These are phyloP conservation scores for Wallemia ichthyophaga DNA, from an alignment of 1,284 basidiomycete genomes.

Conservation along the genomic window DNA sequence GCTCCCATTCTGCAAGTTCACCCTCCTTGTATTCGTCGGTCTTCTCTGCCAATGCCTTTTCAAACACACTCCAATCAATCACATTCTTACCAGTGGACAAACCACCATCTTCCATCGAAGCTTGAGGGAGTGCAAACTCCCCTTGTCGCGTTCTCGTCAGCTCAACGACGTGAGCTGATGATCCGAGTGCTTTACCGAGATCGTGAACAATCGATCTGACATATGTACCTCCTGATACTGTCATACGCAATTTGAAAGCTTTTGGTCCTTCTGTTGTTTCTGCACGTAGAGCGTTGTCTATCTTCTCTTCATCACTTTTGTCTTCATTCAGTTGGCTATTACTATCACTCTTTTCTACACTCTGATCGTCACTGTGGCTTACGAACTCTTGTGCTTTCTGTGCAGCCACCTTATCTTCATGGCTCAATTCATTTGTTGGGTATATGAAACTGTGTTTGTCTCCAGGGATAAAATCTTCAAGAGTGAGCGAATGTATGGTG, in stretches of 20 bases:
- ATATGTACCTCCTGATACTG: conserved; percentile 84
- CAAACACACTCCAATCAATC: conserved; percentile 8
- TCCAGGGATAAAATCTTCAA: conserved; percentile 17
- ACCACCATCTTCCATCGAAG: background rate
- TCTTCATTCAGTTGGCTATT: conserved; percentile 9
- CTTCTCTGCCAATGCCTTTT: conserved; percentile 8
- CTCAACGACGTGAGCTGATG: conserved; percentile 68
- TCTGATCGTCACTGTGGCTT: background rate
- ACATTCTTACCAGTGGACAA: conserved; percentile 6
- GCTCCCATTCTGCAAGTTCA: conserved; percentile 5
- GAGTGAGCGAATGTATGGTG: conserved; percentile 44
- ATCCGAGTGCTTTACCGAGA: conserved; percentile 45
- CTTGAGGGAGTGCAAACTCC: conserved; percentile 27
- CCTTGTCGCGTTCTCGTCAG: conserved; percentile 61
- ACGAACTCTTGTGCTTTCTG: background rate
- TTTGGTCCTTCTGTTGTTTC: conserved; percentile 11
- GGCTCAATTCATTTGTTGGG: conserved; percentile 37
- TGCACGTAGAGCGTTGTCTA: conserved; percentile 17
- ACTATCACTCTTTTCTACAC: background rate
- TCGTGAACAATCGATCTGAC: conserved; percentile 78
- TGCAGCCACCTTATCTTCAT: conserved; percentile 27
- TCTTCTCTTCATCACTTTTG: conserved; percentile 10
- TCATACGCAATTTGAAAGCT: conserved; percentile 67
- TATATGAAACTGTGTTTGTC: conserved; percentile 28
- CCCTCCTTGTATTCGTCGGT: conserved; percentile 1